These are phyloP conservation scores for Kluyveromyces starmeri DNA, from an alignment of 805 yeast species.

Conservation along the genomic window DNA sequence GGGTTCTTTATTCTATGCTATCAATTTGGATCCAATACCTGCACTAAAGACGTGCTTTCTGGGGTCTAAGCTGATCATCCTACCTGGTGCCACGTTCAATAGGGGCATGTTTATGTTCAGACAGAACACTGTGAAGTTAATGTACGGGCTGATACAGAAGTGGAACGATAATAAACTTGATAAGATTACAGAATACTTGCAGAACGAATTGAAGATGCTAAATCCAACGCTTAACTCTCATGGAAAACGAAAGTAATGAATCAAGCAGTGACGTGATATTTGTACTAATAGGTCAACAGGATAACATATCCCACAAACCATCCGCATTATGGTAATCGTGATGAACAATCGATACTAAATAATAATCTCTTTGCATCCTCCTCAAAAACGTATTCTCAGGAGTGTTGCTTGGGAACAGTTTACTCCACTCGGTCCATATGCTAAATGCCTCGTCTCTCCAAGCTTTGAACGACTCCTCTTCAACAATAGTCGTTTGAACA, in stretches of 20 bases:
- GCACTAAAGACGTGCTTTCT: constrained; percentile 43
- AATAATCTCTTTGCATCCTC: constrained; percentile 51
- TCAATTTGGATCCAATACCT: constrained; percentile 45
- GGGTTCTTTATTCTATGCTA: constrained; percentile 46
- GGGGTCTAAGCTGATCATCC: constrained; percentile 51
- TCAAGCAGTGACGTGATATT: no score
- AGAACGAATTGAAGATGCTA: not conserved
- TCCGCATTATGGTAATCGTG: constrained; percentile 70
- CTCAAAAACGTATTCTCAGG: constrained; percentile 56
- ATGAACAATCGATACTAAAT: constrained; percentile 76
- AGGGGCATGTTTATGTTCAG: constrained; percentile 37
- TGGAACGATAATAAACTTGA: constrained; percentile 30
- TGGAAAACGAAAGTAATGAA: not conserved
- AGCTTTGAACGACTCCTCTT: constrained; percentile 84
- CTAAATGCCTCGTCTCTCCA: constrained; percentile 95
- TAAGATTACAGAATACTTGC: constrained; percentile 1
- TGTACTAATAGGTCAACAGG: no score
- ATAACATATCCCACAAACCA: constrained; percentile 66
- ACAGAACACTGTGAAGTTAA: constrained; percentile 23
- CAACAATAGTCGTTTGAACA: constrained; percentile 86
- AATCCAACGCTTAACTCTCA: not conserved
- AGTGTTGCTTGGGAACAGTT: constrained; percentile 49
- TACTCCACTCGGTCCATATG: constrained; percentile 89
- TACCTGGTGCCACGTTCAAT: constrained; percentile 37
- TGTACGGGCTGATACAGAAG: constrained; percentile 32